Base-by-base conservation (phyloP, 179 eudicot species). In the Patellifolia procumbens region DNA sequence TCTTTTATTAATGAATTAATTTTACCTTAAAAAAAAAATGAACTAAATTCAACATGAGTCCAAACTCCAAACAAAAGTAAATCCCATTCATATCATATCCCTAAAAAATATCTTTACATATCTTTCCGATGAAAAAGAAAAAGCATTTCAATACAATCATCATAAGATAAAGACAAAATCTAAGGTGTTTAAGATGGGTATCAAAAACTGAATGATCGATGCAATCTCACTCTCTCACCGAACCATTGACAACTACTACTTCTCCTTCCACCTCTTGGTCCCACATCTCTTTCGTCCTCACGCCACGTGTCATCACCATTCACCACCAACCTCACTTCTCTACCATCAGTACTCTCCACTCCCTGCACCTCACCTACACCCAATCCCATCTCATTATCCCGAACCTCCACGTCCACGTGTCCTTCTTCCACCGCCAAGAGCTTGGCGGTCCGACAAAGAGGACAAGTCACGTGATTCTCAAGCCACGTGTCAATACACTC, bases 401-500 rank as follows among this genome's bases (percentile, higher is more conserved):
- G n/a, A n/a, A n/a, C n/a, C 17, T 10, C 52, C 29, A 8, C 65
- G 1, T 17, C 68, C 68, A 42, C 68, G 24, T 48, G n/a, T 48
- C n/a, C n/a, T n/a, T n/a, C n/a, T n/a, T n/a, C n/a, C n/a, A n/a
- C n/a, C 45, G 61, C 35, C 5, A 88, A 81, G 7, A 90, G 48
- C 66, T 78, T 83, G 28, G 76, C 82, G 31, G 90, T 75, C 65
- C 87, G 74, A 64, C 87, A 85, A 16, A 82, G 88, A 43, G 74
- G 83, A 37, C 87, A 84, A 0, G 87, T 84, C 80, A 81, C 82
- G 84, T 84, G 87, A 48, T 52, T 78, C 2, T 10, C 24, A 4
- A 84, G 78, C 87, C 87, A 84, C 78, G 59, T 68, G 79, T 84
- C 87, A 39, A 84, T 78, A 29, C 87, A 84, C 7, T 34, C 71